phyloP scores from a whole-genome alignment of 257 asterid species.

The Haberlea rhodopensis region DNA sequence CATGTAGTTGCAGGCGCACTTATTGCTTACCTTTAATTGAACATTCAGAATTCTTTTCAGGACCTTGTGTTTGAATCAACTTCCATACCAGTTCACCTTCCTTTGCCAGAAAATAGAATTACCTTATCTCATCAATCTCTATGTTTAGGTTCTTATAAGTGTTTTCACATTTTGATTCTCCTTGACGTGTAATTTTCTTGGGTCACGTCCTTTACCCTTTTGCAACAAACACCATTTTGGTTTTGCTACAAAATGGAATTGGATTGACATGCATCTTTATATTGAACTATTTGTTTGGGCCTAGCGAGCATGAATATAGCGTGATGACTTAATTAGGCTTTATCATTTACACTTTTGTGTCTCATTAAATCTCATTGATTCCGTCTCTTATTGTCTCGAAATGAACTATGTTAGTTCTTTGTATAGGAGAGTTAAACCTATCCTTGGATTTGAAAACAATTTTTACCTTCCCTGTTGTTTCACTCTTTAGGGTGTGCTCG shows the following conservation, averaged over 20 bases:
- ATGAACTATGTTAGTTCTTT: too few species aligned
- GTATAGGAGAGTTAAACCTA: not conserved
- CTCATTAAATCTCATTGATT: not conserved
- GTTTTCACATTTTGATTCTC: not conserved
- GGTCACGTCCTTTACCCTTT: not conserved
- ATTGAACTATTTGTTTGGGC: too few species aligned
- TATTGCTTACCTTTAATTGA: conserved; percentile 6
- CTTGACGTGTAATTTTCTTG: not conserved
- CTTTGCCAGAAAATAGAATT: too few species aligned
- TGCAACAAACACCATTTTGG: too few species aligned
- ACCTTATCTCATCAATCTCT: not conserved
- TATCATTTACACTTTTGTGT: not conserved
- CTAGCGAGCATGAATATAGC: not conserved
- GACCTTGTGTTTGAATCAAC: too few species aligned
- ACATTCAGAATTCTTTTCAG: not conserved
- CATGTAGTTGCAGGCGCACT: not conserved
- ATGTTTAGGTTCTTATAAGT: conserved; percentile 12
- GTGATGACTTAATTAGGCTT: not conserved
- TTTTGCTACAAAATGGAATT: not conserved
- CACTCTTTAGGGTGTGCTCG: too few species aligned
- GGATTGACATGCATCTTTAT: not conserved
- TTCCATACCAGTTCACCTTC: too few species aligned
- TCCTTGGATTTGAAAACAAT: not conserved
- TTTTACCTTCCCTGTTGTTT: not conserved
- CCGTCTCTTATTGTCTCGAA: conserved; percentile 29